phyloP scores from a whole-genome alignment of 2,329 filamentous ascomycete species.

The Drechslera avenae region DNA sequence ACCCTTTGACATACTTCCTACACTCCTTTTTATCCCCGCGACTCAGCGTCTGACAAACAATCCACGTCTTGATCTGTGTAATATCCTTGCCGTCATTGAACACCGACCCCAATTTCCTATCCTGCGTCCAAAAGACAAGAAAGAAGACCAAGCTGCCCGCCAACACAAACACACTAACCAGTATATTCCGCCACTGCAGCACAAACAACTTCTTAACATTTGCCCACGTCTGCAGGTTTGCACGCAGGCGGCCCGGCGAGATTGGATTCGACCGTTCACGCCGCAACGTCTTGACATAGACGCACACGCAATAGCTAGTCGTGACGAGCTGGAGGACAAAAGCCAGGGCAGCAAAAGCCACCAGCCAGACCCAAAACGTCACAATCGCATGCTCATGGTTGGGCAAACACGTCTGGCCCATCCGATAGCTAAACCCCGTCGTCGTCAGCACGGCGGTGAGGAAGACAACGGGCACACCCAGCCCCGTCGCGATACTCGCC shows the following conservation, averaged over 20 bases:
- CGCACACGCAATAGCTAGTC: slow-evolving; percentile 41
- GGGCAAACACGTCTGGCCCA: slow-evolving; percentile 44
- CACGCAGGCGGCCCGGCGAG: not conserved
- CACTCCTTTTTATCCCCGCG: slow-evolving; percentile 31
- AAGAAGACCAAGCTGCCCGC: slow-evolving; percentile 36
- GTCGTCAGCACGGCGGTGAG: slow-evolving; percentile 37
- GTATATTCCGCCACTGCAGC: slow-evolving; percentile 37
- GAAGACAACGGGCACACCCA: slow-evolving; percentile 20
- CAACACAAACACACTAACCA: slow-evolving; percentile 35
- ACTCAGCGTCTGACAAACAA: slow-evolving; percentile 12
- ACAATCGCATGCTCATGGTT: slow-evolving; percentile 43
- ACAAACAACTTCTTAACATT: slow-evolving; percentile 32
- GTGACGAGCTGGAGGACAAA: slow-evolving; percentile 42
- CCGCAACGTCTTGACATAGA: slow-evolving; percentile 38
- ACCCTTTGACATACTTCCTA: slow-evolving; percentile 30
- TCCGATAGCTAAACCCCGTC: slow-evolving; percentile 48
- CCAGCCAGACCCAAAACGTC: slow-evolving; percentile 47
- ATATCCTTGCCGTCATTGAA: slow-evolving; percentile 26
- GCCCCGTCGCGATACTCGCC: slow-evolving; percentile 38
- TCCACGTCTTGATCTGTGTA: slow-evolving; percentile 26
- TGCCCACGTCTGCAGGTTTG: slow-evolving; percentile 26
- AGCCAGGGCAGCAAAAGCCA: slow-evolving; percentile 37
- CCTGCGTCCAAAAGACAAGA: slow-evolving; percentile 36
- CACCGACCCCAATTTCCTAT: slow-evolving; percentile 28
- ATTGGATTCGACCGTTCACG: slow-evolving; percentile 12